Percentiles rank a stretch among this genome's conserved stretches.
Evolutionary conservation across 2,329 filamentous ascomycete genomes (phyloP).

Genomic region (Nigrospora oryzae): DNA sequence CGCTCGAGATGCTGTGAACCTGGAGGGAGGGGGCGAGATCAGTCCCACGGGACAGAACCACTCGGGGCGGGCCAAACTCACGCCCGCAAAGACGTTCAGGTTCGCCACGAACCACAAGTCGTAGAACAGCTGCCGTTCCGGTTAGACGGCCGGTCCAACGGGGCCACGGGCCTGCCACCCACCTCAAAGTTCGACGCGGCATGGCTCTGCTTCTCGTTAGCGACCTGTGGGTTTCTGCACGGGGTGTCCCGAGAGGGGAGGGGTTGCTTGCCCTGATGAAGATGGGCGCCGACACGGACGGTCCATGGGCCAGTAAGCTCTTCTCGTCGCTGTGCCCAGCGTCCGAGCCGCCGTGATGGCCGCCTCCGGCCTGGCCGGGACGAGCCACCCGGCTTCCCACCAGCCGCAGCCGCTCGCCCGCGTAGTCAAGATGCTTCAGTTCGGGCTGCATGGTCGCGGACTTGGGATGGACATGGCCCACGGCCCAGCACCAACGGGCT

Average conservation of each 20-base stretch:
- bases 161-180: neutral
- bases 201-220: constrained; percentile 10
- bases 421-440: constrained; percentile 11
- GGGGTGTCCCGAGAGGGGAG: neutral
- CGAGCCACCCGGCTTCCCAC: constrained; percentile 9
- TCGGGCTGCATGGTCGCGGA: neutral
- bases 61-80: constrained; percentile 9
- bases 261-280: neutral
- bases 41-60: neutral
- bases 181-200: constrained; percentile 15
- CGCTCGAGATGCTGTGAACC: constrained; percentile 18
- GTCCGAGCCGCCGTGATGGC: too few species aligned
- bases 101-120: constrained; percentile 58
- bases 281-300: neutral
- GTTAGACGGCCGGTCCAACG: neutral
- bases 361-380: too few species aligned
- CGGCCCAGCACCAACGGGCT: too few species aligned
- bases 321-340: too few species aligned
- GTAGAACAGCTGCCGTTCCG: constrained; percentile 42
- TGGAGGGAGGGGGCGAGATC: constrained; percentile 1
- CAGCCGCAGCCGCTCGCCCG: constrained; percentile 11
- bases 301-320: neutral
- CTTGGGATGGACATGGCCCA: too few species aligned
- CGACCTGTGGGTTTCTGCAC: neutral
- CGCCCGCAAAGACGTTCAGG: constrained; percentile 51